Percentiles rank a stretch among this genome's conserved stretches.
Evolutionary conservation across 495 filamentous ascomycete genomes (phyloP).

Genomic region (Tuber umbilicatum): DNA sequence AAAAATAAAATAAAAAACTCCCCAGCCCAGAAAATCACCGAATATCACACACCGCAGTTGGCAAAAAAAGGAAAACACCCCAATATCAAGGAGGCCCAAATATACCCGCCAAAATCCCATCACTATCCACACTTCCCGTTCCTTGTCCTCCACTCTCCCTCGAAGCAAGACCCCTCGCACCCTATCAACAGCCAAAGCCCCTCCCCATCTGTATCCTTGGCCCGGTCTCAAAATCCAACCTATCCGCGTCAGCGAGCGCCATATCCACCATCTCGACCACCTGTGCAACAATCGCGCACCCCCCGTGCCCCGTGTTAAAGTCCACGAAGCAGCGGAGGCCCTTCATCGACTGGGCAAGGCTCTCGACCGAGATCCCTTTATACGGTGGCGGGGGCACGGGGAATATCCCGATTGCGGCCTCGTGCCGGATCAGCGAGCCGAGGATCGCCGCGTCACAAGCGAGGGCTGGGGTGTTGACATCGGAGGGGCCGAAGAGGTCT

Average conservation of each 20-base stretch:
- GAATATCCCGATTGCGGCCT: slow-evolving; percentile 16
- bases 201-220: neutral
- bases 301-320: slow-evolving; percentile 7
- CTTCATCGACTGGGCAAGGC: slow-evolving; percentile 3
- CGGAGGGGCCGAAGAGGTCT: neutral
- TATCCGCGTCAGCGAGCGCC: neutral
- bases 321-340: slow-evolving; percentile 11
- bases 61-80: too few species aligned
- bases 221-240: slow-evolving; percentile 1
- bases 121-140: too few species aligned
- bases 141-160: neutral
- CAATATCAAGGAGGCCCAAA: too few species aligned
- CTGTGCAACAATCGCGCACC: neutral
- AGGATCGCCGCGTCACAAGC: slow-evolving; percentile 21
- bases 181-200: too few species aligned
- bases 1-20: too few species aligned
- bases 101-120: too few species aligned
- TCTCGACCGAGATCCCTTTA: neutral
- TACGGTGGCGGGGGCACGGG: slow-evolving; percentile 17
- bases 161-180: neutral
- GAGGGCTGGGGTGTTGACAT: neutral
- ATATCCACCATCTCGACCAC: neutral
- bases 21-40: too few species aligned
- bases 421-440: slow-evolving; percentile 17
- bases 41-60: neutral